Evolutionary conservation across 148 eudicot species (phyloP), one percentile per base, ranked within the genome.

Genomic region (Rhododendron kiyosumense): DNA sequence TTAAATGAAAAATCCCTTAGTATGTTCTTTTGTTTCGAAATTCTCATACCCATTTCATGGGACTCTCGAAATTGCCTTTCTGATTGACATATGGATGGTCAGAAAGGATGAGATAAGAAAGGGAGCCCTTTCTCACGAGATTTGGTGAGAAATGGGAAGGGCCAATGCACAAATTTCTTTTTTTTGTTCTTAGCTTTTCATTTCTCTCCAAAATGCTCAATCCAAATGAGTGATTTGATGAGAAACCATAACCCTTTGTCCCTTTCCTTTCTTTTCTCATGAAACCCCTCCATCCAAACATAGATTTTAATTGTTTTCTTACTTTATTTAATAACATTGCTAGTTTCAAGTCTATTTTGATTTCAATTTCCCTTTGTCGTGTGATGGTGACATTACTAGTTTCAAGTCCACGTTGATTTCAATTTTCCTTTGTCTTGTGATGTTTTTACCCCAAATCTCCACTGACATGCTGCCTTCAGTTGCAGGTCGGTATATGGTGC

Each of bases 401-500:
- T 4, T 30, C 76, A 71, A 71, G 38, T 30, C 75, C 3, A 28
- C 15, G 11, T 69, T 69, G 75, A 26, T 67, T 30, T 20, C n/a
- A 71, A 4, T 71, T 71, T 30, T 3, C 4, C 5, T 26, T 0
- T 28, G 75, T 69, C 75, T 28, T 26, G 75, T 69, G 14, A 28
- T 28, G 17, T 51, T n/a, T 2, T 30, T 38, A 18, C 6, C 15
- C 12, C 14, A 38, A n/a, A 20, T 57, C 24, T 63, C 30, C n/a
- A 34, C 71, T 73, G 52, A 83, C 32, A 28, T 85, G 26, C 46
- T 87, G 36, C 79, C 81, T 86, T 48, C 65, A 84, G 73, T 69
- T 84, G 83, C 89, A 93, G 93, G 91, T 87, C 71, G 77, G 11
- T 84, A 88, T 81, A 82, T 86, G 65, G 73, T 91, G 78, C 88